Base-by-base conservation (phyloP, 106 monocot species). In the Dioscorea alata region DNA sequence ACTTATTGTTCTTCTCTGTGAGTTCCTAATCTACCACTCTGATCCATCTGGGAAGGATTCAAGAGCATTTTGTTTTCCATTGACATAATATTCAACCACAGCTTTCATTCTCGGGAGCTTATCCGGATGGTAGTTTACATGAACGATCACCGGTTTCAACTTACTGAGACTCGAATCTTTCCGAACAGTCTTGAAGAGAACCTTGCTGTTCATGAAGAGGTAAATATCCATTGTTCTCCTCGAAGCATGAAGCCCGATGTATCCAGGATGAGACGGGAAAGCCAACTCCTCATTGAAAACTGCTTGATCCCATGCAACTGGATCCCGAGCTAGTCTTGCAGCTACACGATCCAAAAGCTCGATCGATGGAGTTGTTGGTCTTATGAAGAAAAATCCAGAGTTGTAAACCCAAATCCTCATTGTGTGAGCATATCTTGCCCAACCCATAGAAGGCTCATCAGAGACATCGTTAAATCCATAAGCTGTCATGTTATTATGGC, bases 361-460 rank as follows among this genome's bases (percentile, higher is more conserved):
- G 56, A 99, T 85, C 2, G 92, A 82, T 28, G 97, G 78, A 59
- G 90, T 72, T 0, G 97, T 99, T 1, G 97, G 85, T 51, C 97
- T 73, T 67, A 99, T 87, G 53, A 87, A 99, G 54, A 99, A 99
- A 59, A 99, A 99, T 14, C 97, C 97, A 28, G 97, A 99, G 64
- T 99, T 99, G 68, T 79, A 99, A 16, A 92, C 97, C 97, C 97
- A 99, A 49, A 99, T 92, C 51, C 92, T 71, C 87, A 99, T 99
- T 23, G 97, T 92, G 52, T 99, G 93, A 17, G 88, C 93, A 49
- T 83, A 93, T 61, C 91, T 84, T 20, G 93, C 80, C 97, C 97
- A 99, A 49, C 92, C 92, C 97, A 99, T 99, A 0, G 79, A 63
- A 16, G 87, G 87, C 50, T 99, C 92, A 74, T 99, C 97, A 65